These are phyloP conservation scores for Orbilia ellipsospora DNA, from an alignment of 2,329 filamentous ascomycete genomes.

Conservation along the genomic window DNA sequence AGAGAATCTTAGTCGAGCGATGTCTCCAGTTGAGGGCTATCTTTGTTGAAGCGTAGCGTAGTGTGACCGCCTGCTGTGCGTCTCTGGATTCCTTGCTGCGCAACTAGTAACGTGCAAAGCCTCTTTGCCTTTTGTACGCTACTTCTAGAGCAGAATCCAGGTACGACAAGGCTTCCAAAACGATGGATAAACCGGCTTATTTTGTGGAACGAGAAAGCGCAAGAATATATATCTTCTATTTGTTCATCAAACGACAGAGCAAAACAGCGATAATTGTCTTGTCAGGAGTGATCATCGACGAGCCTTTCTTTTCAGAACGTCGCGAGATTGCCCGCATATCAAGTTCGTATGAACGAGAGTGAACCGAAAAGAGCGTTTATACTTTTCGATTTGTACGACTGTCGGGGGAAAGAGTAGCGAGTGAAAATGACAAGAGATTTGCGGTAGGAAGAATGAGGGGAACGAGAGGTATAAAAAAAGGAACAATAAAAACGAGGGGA, in stretches of 20 bases:
- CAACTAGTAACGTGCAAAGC: slow-evolving; percentile 8
- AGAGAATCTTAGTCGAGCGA: slow-evolving; percentile 28
- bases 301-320: slow-evolving; percentile 9
- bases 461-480: slow-evolving; percentile 10
- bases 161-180: slow-evolving; percentile 13
- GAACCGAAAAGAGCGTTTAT: slow-evolving; percentile 33
- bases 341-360: slow-evolving; percentile 46
- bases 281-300: slow-evolving; percentile 29
- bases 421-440: slow-evolving; percentile 34
- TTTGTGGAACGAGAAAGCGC: slow-evolving; percentile 48
- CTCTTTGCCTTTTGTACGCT: slow-evolving; percentile 22
- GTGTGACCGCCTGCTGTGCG: slow-evolving; percentile 38
- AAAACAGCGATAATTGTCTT: slow-evolving; percentile 21
- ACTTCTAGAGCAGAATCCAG: slow-evolving; percentile 25
- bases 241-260: slow-evolving; percentile 21
- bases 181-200: slow-evolving; percentile 32
- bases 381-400: slow-evolving; percentile 49
- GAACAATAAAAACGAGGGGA: slow-evolving; percentile 3
- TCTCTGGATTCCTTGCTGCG: slow-evolving; percentile 28
- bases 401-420: slow-evolving; percentile 25
- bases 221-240: slow-evolving; percentile 11
- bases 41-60: slow-evolving; percentile 32
- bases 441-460: slow-evolving; percentile 18
- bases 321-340: slow-evolving; percentile 36
- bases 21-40: slow-evolving; percentile 22